Evolutionary conservation across 345 rosid genomes (phyloP).

Genomic region (Chamaenerion angustifolium): DNA sequence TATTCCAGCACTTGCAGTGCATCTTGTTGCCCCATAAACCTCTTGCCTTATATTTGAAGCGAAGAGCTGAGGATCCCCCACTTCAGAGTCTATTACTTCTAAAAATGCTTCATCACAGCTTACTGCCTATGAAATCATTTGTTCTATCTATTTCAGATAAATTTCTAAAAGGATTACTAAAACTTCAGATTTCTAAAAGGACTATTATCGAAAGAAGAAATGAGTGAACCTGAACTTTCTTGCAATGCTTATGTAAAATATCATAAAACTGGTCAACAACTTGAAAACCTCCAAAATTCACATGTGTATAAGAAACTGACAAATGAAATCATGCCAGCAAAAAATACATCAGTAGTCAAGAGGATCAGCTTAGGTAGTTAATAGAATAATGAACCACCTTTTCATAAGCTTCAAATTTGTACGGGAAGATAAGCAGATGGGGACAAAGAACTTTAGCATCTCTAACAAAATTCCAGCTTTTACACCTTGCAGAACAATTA

Average conservation of each 20-base stretch:
- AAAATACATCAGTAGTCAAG: not conserved
- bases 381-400: conserved; percentile 29
- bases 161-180: no score
- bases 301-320: not conserved
- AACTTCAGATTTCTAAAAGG: conserved; percentile 5
- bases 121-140: no score
- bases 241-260: conserved; percentile 73
- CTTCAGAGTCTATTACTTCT: conserved; percentile 39
- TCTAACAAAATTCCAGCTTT: no score
- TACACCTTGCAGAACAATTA: no score
- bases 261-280: conserved; percentile 86
- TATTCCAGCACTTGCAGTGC: no score
- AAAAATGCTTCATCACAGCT: no score
- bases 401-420: conserved; percentile 81
- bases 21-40: conserved; percentile 59
- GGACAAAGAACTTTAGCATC: no score
- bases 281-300: conserved; percentile 25
- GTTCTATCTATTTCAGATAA: no score
- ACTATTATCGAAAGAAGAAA: conserved; percentile 1
- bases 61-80: conserved; percentile 43
- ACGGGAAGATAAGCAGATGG: conserved; percentile 66
- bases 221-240: conserved; percentile 58
- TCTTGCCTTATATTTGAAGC: conserved; percentile 64
- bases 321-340: conserved; percentile 4
- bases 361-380: conserved; percentile 3